Evolutionary conservation across 2,329 filamentous ascomycete genomes (phyloP).

Genomic region (Aschersonia sp.): DNA sequence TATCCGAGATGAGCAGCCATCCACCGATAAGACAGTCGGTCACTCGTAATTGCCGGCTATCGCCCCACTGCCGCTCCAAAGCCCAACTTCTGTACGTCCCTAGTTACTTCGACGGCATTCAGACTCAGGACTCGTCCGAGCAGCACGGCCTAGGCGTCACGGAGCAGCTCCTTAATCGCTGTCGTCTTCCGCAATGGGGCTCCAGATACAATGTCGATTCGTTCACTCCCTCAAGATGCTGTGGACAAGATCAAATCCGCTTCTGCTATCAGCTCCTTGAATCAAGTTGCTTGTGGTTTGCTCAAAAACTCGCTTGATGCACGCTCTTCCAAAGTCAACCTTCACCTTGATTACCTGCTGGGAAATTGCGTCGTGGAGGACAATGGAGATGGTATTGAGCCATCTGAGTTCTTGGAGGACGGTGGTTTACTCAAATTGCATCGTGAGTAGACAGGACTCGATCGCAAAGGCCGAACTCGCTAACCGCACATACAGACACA

Average conservation of each 20-base stretch:
- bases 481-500: constrained; percentile 41
- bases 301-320: constrained; percentile 80
- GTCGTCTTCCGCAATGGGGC: constrained; percentile 1
- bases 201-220: constrained; percentile 41
- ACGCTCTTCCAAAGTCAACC: constrained; percentile 48
- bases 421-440: constrained; percentile 63
- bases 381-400: constrained; percentile 63
- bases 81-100: no score
- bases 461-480: background rate
- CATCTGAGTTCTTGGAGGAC: constrained; percentile 52
- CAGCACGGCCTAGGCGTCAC: no score
- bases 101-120: no score
- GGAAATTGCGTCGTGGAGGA: constrained; percentile 75
- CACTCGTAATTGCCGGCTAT: background rate
- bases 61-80: background rate
- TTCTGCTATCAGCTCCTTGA: constrained; percentile 60
- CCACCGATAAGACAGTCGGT: background rate
- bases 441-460: constrained; percentile 34
- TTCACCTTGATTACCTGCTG: constrained; percentile 59
- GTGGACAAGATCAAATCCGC: constrained; percentile 75
- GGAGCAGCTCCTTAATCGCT: background rate
- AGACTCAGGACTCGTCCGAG: no score
- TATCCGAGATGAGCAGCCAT: background rate
- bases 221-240: constrained; percentile 54
- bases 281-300: constrained; percentile 55